Percentiles rank a stretch among this genome's conserved stretches.
Conservation (phyloP, 140 eudicot genomes). For the Senecio squalidus region DNA sequence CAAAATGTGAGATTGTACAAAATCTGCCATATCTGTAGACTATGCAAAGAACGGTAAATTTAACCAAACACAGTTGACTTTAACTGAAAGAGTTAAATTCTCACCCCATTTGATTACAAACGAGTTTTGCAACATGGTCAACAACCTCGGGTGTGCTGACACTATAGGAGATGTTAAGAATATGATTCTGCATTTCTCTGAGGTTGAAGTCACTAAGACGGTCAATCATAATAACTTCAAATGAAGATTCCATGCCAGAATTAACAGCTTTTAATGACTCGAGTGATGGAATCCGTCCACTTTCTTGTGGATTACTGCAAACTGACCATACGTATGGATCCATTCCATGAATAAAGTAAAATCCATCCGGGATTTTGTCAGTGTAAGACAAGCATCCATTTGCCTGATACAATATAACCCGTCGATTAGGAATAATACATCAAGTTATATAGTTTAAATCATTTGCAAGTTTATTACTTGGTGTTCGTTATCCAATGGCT, state of each 20-base stretch:
- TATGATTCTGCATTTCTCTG: slow-evolving; percentile 60
- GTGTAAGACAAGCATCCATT: slow-evolving; percentile 84
- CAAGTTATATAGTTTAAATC: neutral
- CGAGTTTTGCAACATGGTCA: slow-evolving; percentile 78
- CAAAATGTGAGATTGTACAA: slow-evolving; percentile 7
- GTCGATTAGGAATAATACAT: neutral
- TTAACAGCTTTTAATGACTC: slow-evolving; percentile 69
- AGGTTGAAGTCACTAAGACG: slow-evolving; percentile 57
- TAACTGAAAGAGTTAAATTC: slow-evolving; percentile 10
- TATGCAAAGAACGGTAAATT: too few species aligned
- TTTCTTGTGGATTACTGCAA: slow-evolving; percentile 69
- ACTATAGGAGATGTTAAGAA: slow-evolving; percentile 43
- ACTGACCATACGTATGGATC: slow-evolving; percentile 90
- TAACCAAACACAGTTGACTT: too few species aligned
- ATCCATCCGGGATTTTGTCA: slow-evolving; percentile 82
- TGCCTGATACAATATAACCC: slow-evolving; percentile 50
- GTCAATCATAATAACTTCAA: slow-evolving; percentile 67
- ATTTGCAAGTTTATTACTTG: neutral
- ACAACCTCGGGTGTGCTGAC: slow-evolving; percentile 62
- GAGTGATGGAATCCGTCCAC: slow-evolving; percentile 82
- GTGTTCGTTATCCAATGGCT: neutral
- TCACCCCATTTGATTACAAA: slow-evolving; percentile 81
- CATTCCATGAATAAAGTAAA: slow-evolving; percentile 81
- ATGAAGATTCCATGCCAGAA: slow-evolving; percentile 45
- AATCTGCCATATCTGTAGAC: neutral